Evolutionary conservation across 1,139 yeast species (phyloP), one percentile per base, ranked within the genome.

Genomic region (Yamadazyma atlantica): DNA sequence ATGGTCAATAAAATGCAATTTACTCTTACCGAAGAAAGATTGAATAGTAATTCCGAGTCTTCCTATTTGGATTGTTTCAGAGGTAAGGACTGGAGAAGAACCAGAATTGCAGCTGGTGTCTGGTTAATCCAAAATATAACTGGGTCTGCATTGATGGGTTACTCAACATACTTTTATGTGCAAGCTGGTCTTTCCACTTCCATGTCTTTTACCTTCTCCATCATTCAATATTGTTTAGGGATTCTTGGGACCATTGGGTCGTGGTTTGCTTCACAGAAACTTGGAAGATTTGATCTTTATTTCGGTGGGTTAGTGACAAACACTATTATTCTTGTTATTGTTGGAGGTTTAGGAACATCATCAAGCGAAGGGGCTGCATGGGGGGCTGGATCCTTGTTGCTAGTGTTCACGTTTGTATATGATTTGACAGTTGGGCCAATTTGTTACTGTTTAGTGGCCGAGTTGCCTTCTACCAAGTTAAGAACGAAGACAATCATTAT

Each of bases 391-490:
- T 62, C 74, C 1, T 54, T 77, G 48, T 60, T 76, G 43, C 55
- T 76, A 49, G 51, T 70, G 16, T 75, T 64, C 56, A 69, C 76
- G 3, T 72, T 73, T 39, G 62, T 69, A 19, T 81, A 78, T 50
- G 80, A 78, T 44, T 51, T 68, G 37, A 62, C 81, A 3, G 66
- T 78, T 35, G 86, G 86, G 10, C 85, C 86, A 4, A 61, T 78
- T 38, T 66, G 76, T 40, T 81, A 75, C 57, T 70, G 78, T 50
- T 58, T 79, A 41, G 79, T 78, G 35, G 71, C 80, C 1, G 86
- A 81, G 52, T 55, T 78, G 23, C 80, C 84, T 1, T 69, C 83
- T 1, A 60, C 80, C 4, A 68, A 70, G 49, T 61, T 80, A 44
- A 70, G 83, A 57, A 66, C 78, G 18, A 75, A 78, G 52, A 70